A percentile compares a stretch with the other conserved stretches of the same genome.
Evolutionary conservation across 2,329 filamentous ascomycete species (phyloP).

Genomic region (Fusarium sp.): DNA sequence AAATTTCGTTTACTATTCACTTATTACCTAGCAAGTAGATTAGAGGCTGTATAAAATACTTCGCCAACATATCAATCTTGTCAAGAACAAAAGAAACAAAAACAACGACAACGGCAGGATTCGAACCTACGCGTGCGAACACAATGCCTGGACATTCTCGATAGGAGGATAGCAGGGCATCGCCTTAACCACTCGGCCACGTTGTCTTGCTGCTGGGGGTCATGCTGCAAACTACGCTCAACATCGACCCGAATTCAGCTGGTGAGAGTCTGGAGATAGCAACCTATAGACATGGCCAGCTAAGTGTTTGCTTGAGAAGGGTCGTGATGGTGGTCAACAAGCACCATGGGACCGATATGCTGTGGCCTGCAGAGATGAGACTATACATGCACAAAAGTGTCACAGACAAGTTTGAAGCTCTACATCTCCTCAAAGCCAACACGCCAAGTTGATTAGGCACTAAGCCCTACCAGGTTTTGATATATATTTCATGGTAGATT

Average conservation of each 20-base stretch:
- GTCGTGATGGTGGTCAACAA: too few species aligned
- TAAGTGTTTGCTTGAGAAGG: neutral
- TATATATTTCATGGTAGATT: too few species aligned
- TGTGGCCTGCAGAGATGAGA: too few species aligned
- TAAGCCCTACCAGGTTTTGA: too few species aligned
- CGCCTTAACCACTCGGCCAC: conserved; percentile 25
- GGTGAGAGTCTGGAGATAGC: too few species aligned
- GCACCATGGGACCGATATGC: too few species aligned
- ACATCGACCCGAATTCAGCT: neutral
- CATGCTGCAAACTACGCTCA: neutral
- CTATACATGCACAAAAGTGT: too few species aligned
- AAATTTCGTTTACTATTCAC: too few species aligned
- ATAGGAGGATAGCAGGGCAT: conserved; percentile 24
- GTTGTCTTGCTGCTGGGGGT: conserved; percentile 4
- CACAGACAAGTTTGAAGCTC: too few species aligned
- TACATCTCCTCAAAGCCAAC: too few species aligned
- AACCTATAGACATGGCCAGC: neutral
- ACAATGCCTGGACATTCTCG: conserved; percentile 17
- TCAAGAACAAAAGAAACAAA: neutral
- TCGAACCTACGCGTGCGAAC: conserved; percentile 27
- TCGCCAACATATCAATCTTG: neutral
- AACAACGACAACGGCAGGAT: conserved; percentile 15
- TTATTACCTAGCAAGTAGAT: too few species aligned
- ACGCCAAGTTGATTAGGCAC: too few species aligned
- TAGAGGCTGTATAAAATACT: neutral